These are phyloP conservation scores for Trichoderma simmonsii DNA, from an alignment of 2,329 filamentous ascomycete genomes.

Conservation along the genomic window DNA sequence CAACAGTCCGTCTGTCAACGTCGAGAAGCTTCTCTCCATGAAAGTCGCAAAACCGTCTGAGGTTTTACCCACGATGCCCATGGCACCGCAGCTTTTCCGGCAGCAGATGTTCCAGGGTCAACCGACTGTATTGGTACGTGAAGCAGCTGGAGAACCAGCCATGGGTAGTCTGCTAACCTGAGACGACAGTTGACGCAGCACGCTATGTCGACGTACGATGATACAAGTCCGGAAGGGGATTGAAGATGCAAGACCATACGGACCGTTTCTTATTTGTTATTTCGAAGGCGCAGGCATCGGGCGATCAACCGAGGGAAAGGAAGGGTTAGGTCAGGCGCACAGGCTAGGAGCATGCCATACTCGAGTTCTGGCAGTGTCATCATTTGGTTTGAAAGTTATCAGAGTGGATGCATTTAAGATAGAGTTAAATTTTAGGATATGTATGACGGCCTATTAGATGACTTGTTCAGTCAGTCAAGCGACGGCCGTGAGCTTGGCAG, in stretches of 20 bases:
- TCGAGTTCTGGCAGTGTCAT: background rate
- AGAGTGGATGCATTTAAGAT: background rate
- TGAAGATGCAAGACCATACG: background rate
- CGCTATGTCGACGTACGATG: background rate
- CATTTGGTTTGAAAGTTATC: background rate
- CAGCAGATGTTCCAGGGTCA: conserved; percentile 44
- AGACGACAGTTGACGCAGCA: conserved; percentile 34
- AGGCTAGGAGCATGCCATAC: background rate
- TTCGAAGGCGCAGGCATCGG: background rate
- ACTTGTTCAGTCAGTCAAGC: background rate
- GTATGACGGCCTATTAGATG: background rate
- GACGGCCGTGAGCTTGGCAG: background rate
- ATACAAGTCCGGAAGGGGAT: conserved; percentile 13
- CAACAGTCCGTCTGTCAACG: conserved; percentile 39
- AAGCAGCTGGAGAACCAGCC: conserved; percentile 37
- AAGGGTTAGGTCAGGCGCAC: background rate
- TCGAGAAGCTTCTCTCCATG: conserved; percentile 45
- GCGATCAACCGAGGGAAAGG: background rate
- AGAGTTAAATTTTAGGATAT: conserved; percentile 4
- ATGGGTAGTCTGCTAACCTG: conserved; percentile 38
- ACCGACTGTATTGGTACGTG: conserved; percentile 41
- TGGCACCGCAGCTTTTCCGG: conserved; percentile 43
- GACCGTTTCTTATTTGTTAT: background rate
- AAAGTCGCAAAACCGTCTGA: conserved; percentile 22
- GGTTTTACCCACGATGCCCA: conserved; percentile 22